These are phyloP conservation scores for Cryptomeria japonica DNA, from an alignment of 75 land plant genomes.

Conservation along the genomic window DNA sequence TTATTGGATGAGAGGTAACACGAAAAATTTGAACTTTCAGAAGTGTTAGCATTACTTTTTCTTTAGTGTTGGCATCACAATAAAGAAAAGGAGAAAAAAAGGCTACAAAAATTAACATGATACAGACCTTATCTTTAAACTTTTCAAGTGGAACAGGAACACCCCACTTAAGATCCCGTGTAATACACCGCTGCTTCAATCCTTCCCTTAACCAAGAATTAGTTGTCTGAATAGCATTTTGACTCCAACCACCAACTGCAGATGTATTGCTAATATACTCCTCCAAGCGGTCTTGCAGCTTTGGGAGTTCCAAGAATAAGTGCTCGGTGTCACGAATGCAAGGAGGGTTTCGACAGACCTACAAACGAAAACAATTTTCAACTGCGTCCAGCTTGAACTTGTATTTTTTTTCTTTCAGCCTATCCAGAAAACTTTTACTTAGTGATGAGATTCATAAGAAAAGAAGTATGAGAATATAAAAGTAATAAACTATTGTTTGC, in stretches of 20 bases:
- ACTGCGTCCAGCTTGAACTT: background rate
- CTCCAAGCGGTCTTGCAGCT: slow-evolving; percentile 62
- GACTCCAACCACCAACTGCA: slow-evolving; percentile 85
- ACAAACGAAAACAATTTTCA: slow-evolving; percentile 12
- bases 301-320: slow-evolving; percentile 90
- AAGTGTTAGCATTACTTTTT: background rate
- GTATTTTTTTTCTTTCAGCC: background rate
- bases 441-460: background rate
- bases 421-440: background rate
- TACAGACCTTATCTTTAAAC: slow-evolving; percentile 84
- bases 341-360: slow-evolving; percentile 84
- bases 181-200: slow-evolving; percentile 85
- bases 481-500: background rate
- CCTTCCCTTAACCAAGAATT: slow-evolving; percentile 98
- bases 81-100: background rate
- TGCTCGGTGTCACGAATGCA: slow-evolving; percentile 82
- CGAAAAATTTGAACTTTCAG: background rate
- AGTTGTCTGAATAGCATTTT: slow-evolving; percentile 89
- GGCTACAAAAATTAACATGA: background rate
- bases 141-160: slow-evolving; percentile 97
- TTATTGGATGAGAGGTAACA: background rate
- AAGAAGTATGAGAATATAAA: background rate
- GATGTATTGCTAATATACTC: slow-evolving; percentile 73
- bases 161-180: slow-evolving; percentile 99
- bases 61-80: background rate